Evolutionary conservation across 345 rosid species (phyloP), one percentile per base, ranked within the genome.

Genomic region (Linum trigynum): DNA sequence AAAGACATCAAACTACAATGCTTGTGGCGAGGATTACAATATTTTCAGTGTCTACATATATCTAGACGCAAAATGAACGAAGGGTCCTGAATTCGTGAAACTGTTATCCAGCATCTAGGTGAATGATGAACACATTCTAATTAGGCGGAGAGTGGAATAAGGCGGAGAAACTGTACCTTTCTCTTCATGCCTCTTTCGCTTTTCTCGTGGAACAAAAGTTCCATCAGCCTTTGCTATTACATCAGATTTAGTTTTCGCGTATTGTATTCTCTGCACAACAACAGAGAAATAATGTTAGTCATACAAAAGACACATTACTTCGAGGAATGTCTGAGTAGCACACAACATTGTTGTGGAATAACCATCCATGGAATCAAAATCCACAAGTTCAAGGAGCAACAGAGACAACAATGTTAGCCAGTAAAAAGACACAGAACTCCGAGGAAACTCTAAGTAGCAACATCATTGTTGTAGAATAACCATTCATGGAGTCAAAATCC

Each of bases 211-310:
- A 74, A 87, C 96, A 83, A 95, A 95, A 1, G 96, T 87, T 57
- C 99, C 99, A 81, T 95, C 97, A 4, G 97, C 96, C 80, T 89
- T 95, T 58, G 99, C 86, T 67, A 95, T 68, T 63, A 91, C 74
- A 79, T 95, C 99, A 55, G 97, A 91, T 73, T 95, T 95, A 3
- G 96, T 80, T 79, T 91, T 91, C 37, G 97, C 97, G 78, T 73
- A 91, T 70, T 87, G 95, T 77, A 95, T 87, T 78, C 96, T 91
- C 99, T 94, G 81, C 64, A 59, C 50, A 23, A 23, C 32, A 12
- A 55, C 59, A 50, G 11, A 64, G 53, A 9, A 9, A 48, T 7
- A 41, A 3, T 10, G 12, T 9, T 3, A 48, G 53, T 3, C 53
- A 23, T 23, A 3, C 53, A 4, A 48, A 48, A 48, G 32, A 23